Conservation (phyloP, 768 basidiomycete genomes). For the Mycena rebaudengoi region DNA sequence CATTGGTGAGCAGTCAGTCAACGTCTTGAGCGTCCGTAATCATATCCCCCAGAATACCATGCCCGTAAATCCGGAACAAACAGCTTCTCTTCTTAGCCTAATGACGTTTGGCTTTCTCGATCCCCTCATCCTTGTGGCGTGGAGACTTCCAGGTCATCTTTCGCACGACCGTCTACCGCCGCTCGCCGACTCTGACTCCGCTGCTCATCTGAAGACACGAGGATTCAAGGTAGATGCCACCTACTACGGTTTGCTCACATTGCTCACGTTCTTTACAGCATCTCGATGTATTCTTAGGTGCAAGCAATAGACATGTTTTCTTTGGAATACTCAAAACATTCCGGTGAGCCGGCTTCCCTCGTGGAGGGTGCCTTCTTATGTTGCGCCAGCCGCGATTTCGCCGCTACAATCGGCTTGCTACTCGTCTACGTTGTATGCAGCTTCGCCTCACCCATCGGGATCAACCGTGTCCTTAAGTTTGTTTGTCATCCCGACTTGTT, state of each 20-base stretch:
- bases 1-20: constrained; percentile 42
- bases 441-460: constrained; percentile 25
- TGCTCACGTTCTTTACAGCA: constrained; percentile 11
- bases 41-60: constrained; percentile 38
- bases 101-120: constrained; percentile 64
- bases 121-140: constrained; percentile 53
- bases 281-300: constrained; percentile 26
- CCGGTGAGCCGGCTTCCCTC: constrained; percentile 2
- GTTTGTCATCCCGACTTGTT: neutral
- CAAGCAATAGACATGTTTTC: constrained; percentile 17
- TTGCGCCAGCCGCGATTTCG: constrained; percentile 13
- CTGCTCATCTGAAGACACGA: constrained; percentile 20
- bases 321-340: constrained; percentile 25
- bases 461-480: constrained; percentile 23
- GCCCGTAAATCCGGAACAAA: constrained; percentile 55
- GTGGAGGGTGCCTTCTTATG: neutral
- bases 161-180: constrained; percentile 64
- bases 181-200: constrained; percentile 53
- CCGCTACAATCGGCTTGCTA: constrained; percentile 12
- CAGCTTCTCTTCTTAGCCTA: constrained; percentile 53
- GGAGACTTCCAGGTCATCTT: constrained; percentile 53
- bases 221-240: constrained; percentile 17
- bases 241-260: neutral
- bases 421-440: constrained; percentile 19
- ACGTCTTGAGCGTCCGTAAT: neutral